Evolutionary conservation across 345 rosid genomes (phyloP).

Genomic region (Gossypium thurberi): DNA sequence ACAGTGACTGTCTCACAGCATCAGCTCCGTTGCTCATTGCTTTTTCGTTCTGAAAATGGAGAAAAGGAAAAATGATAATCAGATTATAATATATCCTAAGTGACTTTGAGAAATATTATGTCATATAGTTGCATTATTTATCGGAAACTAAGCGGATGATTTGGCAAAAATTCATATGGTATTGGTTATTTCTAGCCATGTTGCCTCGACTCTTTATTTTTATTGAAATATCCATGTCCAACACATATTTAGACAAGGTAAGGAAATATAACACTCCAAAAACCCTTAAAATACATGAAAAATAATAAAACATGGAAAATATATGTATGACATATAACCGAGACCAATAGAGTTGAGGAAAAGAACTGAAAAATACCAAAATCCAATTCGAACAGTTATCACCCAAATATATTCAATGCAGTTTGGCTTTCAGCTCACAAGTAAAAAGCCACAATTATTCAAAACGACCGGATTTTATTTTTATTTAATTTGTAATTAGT

Average conservation of each 20-base stretch:
- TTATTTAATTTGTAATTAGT: too few relatives aligned
- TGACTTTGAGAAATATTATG: background rate
- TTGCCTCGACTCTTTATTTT: background rate
- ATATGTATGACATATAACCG: background rate
- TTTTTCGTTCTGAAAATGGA: conserved; percentile 44
- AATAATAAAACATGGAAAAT: background rate
- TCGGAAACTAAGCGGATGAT: background rate
- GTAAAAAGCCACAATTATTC: too few relatives aligned
- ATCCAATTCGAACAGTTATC: too few relatives aligned
- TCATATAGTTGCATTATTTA: background rate
- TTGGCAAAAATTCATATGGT: background rate
- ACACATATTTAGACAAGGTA: background rate
- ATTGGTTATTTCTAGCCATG: background rate
- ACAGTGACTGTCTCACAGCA: conserved; percentile 25
- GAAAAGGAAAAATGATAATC: conserved; percentile 17
- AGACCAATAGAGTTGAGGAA: too few relatives aligned
- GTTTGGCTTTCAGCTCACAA: too few relatives aligned
- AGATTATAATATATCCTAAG: background rate
- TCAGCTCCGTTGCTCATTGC: conserved; percentile 35
- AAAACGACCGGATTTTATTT: too few relatives aligned
- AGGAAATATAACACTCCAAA: background rate
- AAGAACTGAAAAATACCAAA: too few relatives aligned
- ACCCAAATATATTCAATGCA: too few relatives aligned
- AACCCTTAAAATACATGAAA: background rate
- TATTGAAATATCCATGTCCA: background rate